A percentile compares a stretch with the other conserved stretches of the same genome.
Evolutionary conservation across 106 monocot genomes (phyloP).

Genomic region (Acorus gramineus): DNA sequence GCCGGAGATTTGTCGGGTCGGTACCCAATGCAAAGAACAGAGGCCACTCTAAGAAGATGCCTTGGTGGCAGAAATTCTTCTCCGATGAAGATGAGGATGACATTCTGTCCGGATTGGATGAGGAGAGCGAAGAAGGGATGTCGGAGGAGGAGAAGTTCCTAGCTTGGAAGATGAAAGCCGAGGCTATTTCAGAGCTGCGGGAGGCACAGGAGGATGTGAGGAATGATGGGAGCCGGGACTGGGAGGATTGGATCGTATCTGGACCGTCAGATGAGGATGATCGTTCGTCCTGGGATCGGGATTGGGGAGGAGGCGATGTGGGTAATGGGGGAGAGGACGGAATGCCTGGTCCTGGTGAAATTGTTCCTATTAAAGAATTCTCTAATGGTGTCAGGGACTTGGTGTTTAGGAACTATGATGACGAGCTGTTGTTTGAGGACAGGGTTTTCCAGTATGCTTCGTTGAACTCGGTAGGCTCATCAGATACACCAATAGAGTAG

Average conservation of each 20-base stretch:
- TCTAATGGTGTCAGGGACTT: constrained; percentile 30
- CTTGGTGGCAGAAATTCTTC: constrained; percentile 81
- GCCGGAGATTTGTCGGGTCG: not conserved
- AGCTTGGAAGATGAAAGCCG: constrained; percentile 81
- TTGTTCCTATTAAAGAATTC: constrained; percentile 28
- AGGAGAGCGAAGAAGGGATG: not conserved
- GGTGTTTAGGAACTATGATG: constrained; percentile 23
- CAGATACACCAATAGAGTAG: too few species aligned
- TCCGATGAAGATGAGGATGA: constrained; percentile 31
- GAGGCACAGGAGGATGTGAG: constrained; percentile 73
- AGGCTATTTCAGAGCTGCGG: constrained; percentile 80
- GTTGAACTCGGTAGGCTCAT: constrained; percentile 49
- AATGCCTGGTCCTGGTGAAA: constrained; percentile 17
- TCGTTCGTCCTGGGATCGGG: constrained; percentile 24
- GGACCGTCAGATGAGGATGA: not conserved
- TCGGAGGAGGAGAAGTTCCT: constrained; percentile 44
- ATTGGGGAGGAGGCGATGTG: constrained; percentile 5
- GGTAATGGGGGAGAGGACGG: not conserved
- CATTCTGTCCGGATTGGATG: constrained; percentile 20
- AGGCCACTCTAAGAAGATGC: constrained; percentile 2
- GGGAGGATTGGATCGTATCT: constrained; percentile 88
- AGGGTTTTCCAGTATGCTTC: constrained; percentile 86
- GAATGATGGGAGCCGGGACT: constrained; percentile 37
- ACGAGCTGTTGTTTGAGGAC: constrained; percentile 91
- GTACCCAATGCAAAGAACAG: constrained; percentile 24